Evolutionary conservation across 139 green algal species (phyloP), one percentile per base, ranked within the genome.

Genomic region (Tetradesmus obliquus): DNA sequence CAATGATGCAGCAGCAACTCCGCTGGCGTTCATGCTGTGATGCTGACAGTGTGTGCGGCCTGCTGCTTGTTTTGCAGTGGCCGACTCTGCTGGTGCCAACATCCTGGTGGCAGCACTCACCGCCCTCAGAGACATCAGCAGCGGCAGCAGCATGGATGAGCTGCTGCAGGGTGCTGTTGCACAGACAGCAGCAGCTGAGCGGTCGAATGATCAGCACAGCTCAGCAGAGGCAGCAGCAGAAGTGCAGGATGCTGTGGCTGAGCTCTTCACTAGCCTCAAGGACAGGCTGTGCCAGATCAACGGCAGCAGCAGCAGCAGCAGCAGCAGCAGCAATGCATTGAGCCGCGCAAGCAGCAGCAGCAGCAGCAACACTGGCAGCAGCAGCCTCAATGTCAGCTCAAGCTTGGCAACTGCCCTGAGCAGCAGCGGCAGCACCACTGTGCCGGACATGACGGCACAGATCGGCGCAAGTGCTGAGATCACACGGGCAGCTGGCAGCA

Each of bases 71-170:
- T 0, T 3, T 22, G 20, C 85, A 89, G 85, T 89, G 45, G 85
- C 60, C 53, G 85, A 89, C 15, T 89, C 85, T 69, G 85, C 85
- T 66, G 85, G 85, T 15, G 85, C 85, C 15, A 89, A 89, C 66
- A 62, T 89, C 17, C 20, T 89, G 45, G 45, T 82, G n/a, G 66
- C 66, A 51, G 55, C 85, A 8, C 53, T 89, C 45, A 66, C 85
- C n/a, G 85, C 85, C 17, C 85, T 89, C 6, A 81, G 62, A n/a
- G 85, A 89, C 85, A 45, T 62, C 13, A 89, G 53, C 62, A 82
- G 45, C 85, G 71, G 15, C 58, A 89, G 45, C 60, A 88, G 84
- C 84, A 88, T 9, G 12, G 13, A 58, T 3, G 15, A 55, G n/a
- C n/a, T 51, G n/a, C 3, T 82, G 20, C 24, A 51, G 1, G 76